Conservation (phyloP, 2,329 filamentous ascomycete genomes). For the Thielaviopsis musarum region DNA sequence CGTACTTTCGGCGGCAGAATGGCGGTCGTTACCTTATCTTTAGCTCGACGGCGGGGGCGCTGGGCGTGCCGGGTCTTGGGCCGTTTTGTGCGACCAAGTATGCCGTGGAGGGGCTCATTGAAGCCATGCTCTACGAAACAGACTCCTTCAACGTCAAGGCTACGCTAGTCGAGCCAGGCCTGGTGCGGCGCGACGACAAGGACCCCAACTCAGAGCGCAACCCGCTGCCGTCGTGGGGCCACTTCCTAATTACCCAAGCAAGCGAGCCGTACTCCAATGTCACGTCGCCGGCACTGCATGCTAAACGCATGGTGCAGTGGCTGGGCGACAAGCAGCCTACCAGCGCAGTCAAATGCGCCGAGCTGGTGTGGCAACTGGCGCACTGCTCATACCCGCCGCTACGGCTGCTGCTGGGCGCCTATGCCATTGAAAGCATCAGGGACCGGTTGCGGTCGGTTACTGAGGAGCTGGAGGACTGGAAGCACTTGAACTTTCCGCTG, state of each 20-base stretch:
- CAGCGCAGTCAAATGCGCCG: slow-evolving; percentile 80
- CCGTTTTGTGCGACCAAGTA: slow-evolving; percentile 97
- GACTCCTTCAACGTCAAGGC: slow-evolving; percentile 84
- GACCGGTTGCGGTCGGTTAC: slow-evolving; percentile 81
- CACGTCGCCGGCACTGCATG: slow-evolving; percentile 73
- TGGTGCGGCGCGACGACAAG: slow-evolving; percentile 56
- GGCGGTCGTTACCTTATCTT: slow-evolving; percentile 83
- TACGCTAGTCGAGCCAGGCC: slow-evolving; percentile 79
- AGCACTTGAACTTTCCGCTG: slow-evolving; percentile 49
- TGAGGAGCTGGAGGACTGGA: slow-evolving; percentile 91
- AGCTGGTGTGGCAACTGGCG: slow-evolving; percentile 84
- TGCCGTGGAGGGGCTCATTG: slow-evolving; percentile 85
- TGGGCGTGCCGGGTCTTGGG: slow-evolving; percentile 85
- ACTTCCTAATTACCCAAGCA: slow-evolving; percentile 78
- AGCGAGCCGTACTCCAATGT: slow-evolving; percentile 65
- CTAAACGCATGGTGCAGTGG: slow-evolving; percentile 86
- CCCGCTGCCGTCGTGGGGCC: slow-evolving; percentile 67
- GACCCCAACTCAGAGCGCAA: slow-evolving; percentile 43
- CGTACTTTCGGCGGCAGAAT: slow-evolving; percentile 65
- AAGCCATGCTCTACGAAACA: slow-evolving; percentile 92
- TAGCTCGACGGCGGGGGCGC: slow-evolving; percentile 75
- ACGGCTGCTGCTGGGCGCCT: slow-evolving; percentile 72
- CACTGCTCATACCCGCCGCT: slow-evolving; percentile 91
- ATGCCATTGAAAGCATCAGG: slow-evolving; percentile 88
- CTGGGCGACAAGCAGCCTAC: slow-evolving; percentile 82